Conservation (phyloP, 495 filamentous ascomycete genomes). For the Penicillium cosmopolitanum region DNA sequence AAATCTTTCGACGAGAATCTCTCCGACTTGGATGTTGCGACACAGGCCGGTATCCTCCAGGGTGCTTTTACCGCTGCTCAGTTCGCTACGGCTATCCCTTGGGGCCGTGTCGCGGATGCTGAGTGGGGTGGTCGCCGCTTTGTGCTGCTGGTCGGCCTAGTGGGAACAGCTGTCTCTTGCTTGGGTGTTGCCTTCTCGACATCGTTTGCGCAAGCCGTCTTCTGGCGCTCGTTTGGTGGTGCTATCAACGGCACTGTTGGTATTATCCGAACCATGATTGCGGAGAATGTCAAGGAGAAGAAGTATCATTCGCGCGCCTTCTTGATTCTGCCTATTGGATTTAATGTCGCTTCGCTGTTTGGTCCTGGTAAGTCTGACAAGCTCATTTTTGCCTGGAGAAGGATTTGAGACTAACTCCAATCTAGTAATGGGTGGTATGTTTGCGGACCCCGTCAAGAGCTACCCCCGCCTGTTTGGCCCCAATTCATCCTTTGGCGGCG, state of each 20-base stretch:
- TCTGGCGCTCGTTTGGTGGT: conserved; percentile 75
- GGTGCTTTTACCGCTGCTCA: conserved; percentile 82
- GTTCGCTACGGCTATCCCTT: conserved; percentile 82
- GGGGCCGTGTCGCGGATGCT: conserved; percentile 77
- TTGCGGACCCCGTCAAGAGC: conserved; percentile 72
- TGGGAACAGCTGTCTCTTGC: conserved; percentile 71
- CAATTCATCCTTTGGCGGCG: conserved; percentile 52
- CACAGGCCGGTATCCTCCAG: conserved; percentile 77
- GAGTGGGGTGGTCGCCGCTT: conserved; percentile 72
- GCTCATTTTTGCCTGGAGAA: not conserved
- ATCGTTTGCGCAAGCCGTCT: conserved; percentile 70
- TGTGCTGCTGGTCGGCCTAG: conserved; percentile 73
- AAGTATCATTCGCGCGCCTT: conserved; percentile 70
- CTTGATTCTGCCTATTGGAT: conserved; percentile 71
- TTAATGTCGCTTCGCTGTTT: conserved; percentile 78
- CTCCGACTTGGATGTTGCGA: conserved; percentile 69
- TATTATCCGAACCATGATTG: conserved; percentile 81
- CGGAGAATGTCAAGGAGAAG: conserved; percentile 76
- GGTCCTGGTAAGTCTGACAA: conserved; percentile 57
- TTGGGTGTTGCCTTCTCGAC: conserved; percentile 81
- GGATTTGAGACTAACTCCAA: conserved; percentile 15
- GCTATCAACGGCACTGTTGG: conserved; percentile 82
- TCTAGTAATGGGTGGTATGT: conserved; percentile 67
- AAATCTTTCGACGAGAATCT: conserved; percentile 69
- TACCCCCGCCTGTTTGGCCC: conserved; percentile 71